These are phyloP conservation scores for Nyctanthes arbortristis DNA, from an alignment of 257 asterid genomes.

Conservation along the genomic window DNA sequence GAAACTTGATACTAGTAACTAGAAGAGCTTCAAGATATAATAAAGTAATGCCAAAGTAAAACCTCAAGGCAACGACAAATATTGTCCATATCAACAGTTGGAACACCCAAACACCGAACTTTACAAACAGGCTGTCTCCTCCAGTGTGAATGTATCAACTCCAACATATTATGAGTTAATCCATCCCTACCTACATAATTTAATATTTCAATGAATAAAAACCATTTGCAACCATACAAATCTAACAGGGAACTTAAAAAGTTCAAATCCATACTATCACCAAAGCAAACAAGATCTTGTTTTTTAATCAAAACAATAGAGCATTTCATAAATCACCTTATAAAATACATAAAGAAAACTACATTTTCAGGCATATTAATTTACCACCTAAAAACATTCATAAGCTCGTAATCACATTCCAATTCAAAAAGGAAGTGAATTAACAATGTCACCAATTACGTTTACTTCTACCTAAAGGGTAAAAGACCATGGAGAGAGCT, in stretches of 20 bases:
- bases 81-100: slow-evolving; percentile 93
- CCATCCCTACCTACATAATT: slow-evolving; percentile 89
- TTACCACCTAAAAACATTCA: not conserved
- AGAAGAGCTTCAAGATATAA: slow-evolving; percentile 13
- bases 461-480: not conserved
- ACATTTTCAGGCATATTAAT: no score
- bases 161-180: slow-evolving; percentile 97
- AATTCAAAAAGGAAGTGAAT: not conserved
- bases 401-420: not conserved
- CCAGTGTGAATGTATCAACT: slow-evolving; percentile 96
- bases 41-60: slow-evolving; percentile 28
- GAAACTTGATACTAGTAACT: slow-evolving; percentile 4
- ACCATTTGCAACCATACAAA: slow-evolving; percentile 11
- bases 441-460: not conserved
- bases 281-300: not conserved
- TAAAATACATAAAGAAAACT: not conserved
- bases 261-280: slow-evolving; percentile 14
- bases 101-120: slow-evolving; percentile 97
- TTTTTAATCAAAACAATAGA: not conserved
- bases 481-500: not conserved
- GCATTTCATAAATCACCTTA: not conserved
- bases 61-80: slow-evolving; percentile 91
- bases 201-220: slow-evolving; percentile 27
- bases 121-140: slow-evolving; percentile 89
- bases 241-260: not conserved